A percentile compares a stretch with the other conserved stretches of the same genome.
phyloP scores from a whole-genome alignment of 2,329 filamentous ascomycete species.

The Penicillium sp. region DNA sequence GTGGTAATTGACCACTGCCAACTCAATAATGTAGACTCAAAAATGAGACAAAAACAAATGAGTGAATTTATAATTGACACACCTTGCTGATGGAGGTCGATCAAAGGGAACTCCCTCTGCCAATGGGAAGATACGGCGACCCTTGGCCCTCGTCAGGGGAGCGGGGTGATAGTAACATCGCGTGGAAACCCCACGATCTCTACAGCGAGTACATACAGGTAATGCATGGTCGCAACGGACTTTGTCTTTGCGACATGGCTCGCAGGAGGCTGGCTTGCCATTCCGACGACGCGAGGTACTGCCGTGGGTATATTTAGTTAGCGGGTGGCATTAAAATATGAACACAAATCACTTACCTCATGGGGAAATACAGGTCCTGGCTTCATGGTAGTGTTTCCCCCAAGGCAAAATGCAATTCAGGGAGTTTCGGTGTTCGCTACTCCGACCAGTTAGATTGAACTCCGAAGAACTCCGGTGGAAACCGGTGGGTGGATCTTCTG shows the following conservation, averaged over 20 bases:
- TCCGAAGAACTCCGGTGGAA: constrained; percentile 18
- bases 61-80: background rate
- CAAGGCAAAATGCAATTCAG: background rate
- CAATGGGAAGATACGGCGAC: constrained; percentile 11
- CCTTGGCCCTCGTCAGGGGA: constrained; percentile 27
- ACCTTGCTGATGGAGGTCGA: constrained; percentile 10
- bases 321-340: background rate
- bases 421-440: constrained; percentile 15
- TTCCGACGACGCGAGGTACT: constrained; percentile 29
- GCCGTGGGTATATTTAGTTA: background rate
- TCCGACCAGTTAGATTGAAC: constrained; percentile 14
- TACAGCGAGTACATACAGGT: constrained; percentile 32
- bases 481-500: constrained; percentile 12
- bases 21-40: background rate
- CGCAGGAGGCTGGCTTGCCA: constrained; percentile 34
- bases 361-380: background rate
- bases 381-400: background rate
- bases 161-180: constrained; percentile 38
- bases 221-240: constrained; percentile 34
- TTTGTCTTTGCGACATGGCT: constrained; percentile 35
- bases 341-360: background rate
- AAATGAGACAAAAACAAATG: background rate
- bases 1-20: background rate
- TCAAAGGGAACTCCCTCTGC: constrained; percentile 16
- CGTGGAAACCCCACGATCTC: constrained; percentile 20